Conservation (phyloP, 768 basidiomycete genomes). For the Strobilomyces dryophilus region DNA sequence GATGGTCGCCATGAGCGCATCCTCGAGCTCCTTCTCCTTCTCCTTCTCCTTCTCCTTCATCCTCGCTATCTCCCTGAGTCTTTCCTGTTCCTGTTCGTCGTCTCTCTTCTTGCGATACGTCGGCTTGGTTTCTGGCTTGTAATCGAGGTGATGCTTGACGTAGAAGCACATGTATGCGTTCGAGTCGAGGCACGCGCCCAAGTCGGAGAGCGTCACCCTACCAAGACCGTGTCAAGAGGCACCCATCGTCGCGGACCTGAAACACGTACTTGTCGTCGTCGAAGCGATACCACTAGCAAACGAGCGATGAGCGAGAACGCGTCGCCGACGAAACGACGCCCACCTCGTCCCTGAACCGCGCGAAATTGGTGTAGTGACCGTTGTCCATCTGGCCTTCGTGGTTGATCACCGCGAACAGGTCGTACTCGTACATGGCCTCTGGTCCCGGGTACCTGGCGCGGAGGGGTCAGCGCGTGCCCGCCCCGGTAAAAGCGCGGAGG, state of each 20-base stretch:
- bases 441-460: slow-evolving; percentile 56
- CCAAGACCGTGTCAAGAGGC: background rate
- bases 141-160: slow-evolving; percentile 84
- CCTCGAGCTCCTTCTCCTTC: slow-evolving; percentile 63
- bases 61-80: slow-evolving; percentile 48
- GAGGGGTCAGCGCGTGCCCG: no score
- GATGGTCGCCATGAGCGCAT: slow-evolving; percentile 52
- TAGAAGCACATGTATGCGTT: slow-evolving; percentile 95
- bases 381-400: slow-evolving; percentile 94
- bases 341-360: slow-evolving; percentile 81
- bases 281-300: slow-evolving; percentile 80
- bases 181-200: slow-evolving; percentile 65
- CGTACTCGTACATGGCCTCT: slow-evolving; percentile 77
- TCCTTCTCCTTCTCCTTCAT: slow-evolving; percentile 53
- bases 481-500: background rate
- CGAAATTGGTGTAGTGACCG: slow-evolving; percentile 90
- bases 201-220: slow-evolving; percentile 69
- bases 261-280: slow-evolving; percentile 84
- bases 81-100: slow-evolving; percentile 55
- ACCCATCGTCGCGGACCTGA: background rate
- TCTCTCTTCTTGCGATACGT: slow-evolving; percentile 65
- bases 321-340: slow-evolving; percentile 25
- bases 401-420: slow-evolving; percentile 89
- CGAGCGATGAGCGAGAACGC: background rate
- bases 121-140: slow-evolving; percentile 66